These are phyloP conservation scores for Musa schizocarpa DNA, from an alignment of 176 grass and related monocot genomes.

Conservation along the genomic window DNA sequence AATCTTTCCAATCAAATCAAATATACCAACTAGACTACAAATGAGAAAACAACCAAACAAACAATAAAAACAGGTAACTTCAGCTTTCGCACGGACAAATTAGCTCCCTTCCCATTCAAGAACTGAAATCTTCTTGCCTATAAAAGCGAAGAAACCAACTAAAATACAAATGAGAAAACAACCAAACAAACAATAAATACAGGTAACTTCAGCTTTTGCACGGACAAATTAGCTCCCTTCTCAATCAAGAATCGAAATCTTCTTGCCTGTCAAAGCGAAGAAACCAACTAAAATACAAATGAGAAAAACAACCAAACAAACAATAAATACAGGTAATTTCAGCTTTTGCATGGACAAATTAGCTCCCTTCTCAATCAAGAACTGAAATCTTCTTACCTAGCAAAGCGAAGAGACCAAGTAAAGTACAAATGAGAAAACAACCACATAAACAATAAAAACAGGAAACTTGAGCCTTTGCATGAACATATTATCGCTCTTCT, in stretches of 20 bases:
- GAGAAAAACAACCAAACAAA: not conserved
- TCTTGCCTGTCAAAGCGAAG: not conserved
- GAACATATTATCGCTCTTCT: not conserved
- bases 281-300: not conserved
- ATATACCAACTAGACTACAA: not conserved
- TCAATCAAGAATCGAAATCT: not conserved
- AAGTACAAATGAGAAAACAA: not conserved
- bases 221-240: not conserved
- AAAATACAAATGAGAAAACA: not conserved
- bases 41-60: not conserved
- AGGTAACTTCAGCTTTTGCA: not conserved
- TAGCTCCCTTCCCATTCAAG: not conserved
- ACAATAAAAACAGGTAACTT: not conserved
- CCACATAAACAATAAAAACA: not conserved
- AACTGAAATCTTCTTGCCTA: not conserved
- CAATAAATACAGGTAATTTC: not conserved
- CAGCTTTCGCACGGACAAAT: not conserved
- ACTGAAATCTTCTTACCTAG: not conserved
- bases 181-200: not conserved
- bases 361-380: not conserved
- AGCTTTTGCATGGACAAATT: not conserved
- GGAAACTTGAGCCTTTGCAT: not conserved
- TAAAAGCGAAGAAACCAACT: not conserved
- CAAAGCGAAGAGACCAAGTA: not conserved
- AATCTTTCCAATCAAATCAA: not conserved